Evolutionary conservation across 2,329 filamentous ascomycete genomes (phyloP).

Genomic region (Cordyceps javanica): DNA sequence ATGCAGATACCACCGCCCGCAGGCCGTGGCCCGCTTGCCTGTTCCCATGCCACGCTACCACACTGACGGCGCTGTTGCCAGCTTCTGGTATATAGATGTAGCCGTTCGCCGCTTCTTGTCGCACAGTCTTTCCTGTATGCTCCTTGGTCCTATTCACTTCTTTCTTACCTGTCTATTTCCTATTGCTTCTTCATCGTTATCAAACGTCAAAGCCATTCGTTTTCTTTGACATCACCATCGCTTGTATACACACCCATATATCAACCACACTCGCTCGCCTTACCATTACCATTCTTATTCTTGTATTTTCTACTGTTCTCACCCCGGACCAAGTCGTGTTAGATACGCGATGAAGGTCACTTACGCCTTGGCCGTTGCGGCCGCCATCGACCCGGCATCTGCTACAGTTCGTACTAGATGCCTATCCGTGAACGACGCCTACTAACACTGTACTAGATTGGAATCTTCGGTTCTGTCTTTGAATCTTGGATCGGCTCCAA

Average conservation of each 20-base stretch:
- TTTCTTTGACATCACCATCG: slow-evolving; percentile 39
- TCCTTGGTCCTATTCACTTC: slow-evolving; percentile 7
- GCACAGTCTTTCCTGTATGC: neutral
- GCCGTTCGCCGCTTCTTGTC: slow-evolving; percentile 2
- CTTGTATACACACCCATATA: slow-evolving; percentile 16
- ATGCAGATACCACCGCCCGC: neutral
- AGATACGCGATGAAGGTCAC: slow-evolving; percentile 46
- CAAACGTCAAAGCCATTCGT: slow-evolving; percentile 48
- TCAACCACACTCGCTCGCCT: slow-evolving; percentile 8
- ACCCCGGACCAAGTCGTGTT: neutral
- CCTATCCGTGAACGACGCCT: neutral
- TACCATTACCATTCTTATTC: slow-evolving; percentile 18
- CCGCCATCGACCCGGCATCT: slow-evolving; percentile 42
- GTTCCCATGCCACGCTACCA: neutral
- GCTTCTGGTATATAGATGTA: slow-evolving; percentile 13
- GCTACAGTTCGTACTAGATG: slow-evolving; percentile 37
- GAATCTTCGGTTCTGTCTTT: slow-evolving; percentile 14
- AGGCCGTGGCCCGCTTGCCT: neutral
- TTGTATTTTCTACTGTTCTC: slow-evolving; percentile 10
- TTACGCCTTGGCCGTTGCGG: slow-evolving; percentile 43
- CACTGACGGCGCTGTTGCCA: neutral
- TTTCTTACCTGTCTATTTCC: slow-evolving; percentile 8
- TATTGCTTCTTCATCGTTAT: slow-evolving; percentile 3
- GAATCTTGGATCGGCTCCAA: slow-evolving; percentile 25
- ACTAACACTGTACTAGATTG: slow-evolving; percentile 15